Evolutionary conservation across 1,284 basidiomycete species (phyloP).

Genomic region (Pyrrhoderma lamaoense): DNA sequence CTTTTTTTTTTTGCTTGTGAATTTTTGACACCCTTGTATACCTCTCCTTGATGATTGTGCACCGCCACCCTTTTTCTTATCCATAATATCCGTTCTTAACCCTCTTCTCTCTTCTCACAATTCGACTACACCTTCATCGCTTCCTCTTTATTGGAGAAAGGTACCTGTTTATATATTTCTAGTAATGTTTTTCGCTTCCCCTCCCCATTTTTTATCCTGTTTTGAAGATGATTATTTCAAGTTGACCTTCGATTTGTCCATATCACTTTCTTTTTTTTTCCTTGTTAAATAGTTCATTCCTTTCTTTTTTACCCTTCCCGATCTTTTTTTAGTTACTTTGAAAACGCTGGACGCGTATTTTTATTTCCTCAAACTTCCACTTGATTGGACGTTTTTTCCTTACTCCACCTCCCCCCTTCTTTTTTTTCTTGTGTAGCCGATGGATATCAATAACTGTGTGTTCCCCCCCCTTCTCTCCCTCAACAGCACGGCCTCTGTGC

Average conservation of each 20-base stretch:
- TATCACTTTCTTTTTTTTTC: conserved; percentile 10
- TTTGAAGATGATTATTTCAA: background rate
- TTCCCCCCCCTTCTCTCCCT: no score
- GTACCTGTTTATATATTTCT: background rate
- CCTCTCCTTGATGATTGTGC: background rate
- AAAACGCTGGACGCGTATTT: conserved; percentile 15
- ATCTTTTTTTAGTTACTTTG: background rate
- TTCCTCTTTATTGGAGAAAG: background rate
- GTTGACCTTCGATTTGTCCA: conserved; percentile 3
- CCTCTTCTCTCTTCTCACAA: background rate
- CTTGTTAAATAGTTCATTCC: background rate
- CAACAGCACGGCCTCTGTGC: no score
- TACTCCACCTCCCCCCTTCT: background rate
- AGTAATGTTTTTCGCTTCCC: background rate
- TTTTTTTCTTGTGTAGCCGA: background rate
- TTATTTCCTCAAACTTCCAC: no score
- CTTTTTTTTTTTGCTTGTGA: background rate
- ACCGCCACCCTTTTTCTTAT: background rate
- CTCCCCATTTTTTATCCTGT: background rate
- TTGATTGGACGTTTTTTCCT: background rate
- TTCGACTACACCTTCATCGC: background rate
- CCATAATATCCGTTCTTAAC: no score
- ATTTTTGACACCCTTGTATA: background rate
- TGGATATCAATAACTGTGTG: no score
- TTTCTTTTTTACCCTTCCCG: background rate